Evolutionary conservation across 805 yeast species (phyloP), one percentile per base, ranked within the genome.

Genomic region (Candida berthetii): DNA sequence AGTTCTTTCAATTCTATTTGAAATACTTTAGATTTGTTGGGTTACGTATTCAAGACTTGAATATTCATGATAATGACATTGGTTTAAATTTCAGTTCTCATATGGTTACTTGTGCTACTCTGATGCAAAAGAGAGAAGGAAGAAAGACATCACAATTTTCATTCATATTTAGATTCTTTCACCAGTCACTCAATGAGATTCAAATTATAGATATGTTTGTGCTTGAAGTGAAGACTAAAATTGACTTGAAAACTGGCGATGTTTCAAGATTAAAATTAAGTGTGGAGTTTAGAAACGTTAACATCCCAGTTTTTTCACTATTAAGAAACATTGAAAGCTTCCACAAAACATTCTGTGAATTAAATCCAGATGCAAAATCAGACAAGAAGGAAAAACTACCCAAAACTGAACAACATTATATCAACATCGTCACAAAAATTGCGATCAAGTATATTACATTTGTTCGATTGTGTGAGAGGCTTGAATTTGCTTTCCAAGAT

Each of bases 11-110:
- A 25, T 19, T 22, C 5, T 56, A 54, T 31, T 24, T 56, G 25
- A 41, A 48, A 7, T 54, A 55, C 38, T 47, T 53, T 35, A 47
- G 56, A 25, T 56, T 56, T 41, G 41, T 54, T 25, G 55, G 52
- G 9, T 20, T 55, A 10, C 47, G 48, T 7, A 16, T 54, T 10
- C 31, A 43, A 4, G 48, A 53, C 27, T 11, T 49, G 3, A 31
- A 22, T 11, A 20, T 53, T 19, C 34, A 36, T 6, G 34, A 44
- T 29, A 53, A 53, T 33, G 45, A 45, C 7, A 20, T 34, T 1
- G 44, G 45, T 9, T 20, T 49, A 15, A 32, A 33, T 1, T 7
- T 52, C 3, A 47, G 46, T 18, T 25, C 46, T 0, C 33, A 41
- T 2, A 32, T 47, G 20, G 14, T 44, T 7, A 20, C 17, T 1